Conservation (phyloP, 2,329 filamentous ascomycete genomes). For the Alternaria solani region DNA sequence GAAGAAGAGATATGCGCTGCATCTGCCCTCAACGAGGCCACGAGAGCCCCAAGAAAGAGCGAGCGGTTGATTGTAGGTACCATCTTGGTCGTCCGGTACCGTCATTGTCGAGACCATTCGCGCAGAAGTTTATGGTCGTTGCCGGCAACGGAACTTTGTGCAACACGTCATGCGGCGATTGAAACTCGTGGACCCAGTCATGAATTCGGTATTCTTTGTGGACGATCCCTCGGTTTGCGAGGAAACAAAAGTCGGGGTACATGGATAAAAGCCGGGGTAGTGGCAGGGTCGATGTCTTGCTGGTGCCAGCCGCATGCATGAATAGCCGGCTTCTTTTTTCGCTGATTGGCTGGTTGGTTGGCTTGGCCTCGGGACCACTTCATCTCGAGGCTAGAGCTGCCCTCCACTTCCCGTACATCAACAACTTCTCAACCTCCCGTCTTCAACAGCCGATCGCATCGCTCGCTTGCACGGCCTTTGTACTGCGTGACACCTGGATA, state of each 20-base stretch:
- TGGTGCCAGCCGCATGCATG: too few species aligned
- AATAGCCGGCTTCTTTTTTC: too few species aligned
- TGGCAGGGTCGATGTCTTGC: background rate
- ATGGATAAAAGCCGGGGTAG: background rate
- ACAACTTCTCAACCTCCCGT: background rate
- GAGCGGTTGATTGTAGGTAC: background rate
- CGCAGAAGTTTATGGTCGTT: background rate
- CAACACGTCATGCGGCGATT: background rate
- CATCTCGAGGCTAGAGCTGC: too few species aligned
- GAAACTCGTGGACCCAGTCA: background rate
- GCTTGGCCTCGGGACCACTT: too few species aligned
- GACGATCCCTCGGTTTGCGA: background rate
- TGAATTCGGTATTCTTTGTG: background rate
- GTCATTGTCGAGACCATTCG: background rate
- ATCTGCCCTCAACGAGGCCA: background rate
- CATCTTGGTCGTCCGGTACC: background rate
- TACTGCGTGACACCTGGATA: background rate
- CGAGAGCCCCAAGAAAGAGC: background rate
- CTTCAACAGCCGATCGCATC: background rate
- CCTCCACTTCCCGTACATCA: background rate
- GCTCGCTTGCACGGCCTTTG: background rate
- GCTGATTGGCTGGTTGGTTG: background rate
- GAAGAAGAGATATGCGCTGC: background rate
- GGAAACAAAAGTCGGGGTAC: background rate
- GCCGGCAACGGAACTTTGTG: slow-evolving; percentile 4